Evolutionary conservation across 441 rosid species (phyloP).

Genomic region (Pelargonium citronellum): DNA sequence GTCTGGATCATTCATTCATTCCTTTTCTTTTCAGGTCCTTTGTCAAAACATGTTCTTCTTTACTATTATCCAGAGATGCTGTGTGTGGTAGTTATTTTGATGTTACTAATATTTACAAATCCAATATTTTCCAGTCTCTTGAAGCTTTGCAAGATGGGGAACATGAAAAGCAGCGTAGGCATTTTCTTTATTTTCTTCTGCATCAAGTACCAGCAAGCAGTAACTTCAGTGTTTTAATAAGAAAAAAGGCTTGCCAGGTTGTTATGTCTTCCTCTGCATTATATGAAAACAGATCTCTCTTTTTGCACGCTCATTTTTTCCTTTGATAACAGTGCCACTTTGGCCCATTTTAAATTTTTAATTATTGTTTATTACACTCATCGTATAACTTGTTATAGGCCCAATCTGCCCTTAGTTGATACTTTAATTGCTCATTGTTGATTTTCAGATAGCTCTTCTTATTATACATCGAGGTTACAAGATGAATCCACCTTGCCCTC

Average conservation of each 20-base stretch:
- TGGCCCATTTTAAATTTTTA: conserved; percentile 33
- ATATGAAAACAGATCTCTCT: conserved; percentile 1
- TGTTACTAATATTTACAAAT: conserved; percentile 23
- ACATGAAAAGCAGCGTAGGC: conserved; percentile 88
- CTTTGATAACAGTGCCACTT: conserved; percentile 18
- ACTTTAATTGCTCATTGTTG: no score
- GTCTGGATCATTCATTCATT: conserved; percentile 24
- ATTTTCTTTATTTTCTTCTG: conserved; percentile 89
- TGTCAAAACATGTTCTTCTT: conserved; percentile 4
- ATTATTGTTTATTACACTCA: conserved; percentile 29
- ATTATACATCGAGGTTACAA: conserved; percentile 86
- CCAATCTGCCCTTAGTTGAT: no score
- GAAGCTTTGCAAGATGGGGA: conserved; percentile 99
- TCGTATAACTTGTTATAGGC: no score
- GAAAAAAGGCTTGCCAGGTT: conserved; percentile 91
- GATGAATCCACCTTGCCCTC: conserved; percentile 97
- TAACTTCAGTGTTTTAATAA: conserved; percentile 82
- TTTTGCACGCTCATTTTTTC: conserved; percentile 16
- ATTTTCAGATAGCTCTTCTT: conserved; percentile 85
- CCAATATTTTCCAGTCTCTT: conserved; percentile 58
- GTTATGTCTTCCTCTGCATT: conserved; percentile 28
- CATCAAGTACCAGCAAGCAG: conserved; percentile 96
- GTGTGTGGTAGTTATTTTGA: conserved; percentile 19
- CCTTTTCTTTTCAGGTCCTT: conserved; percentile 17
- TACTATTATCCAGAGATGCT: conserved; percentile 14